Conservation (phyloP, 495 filamentous ascomycete species). For the Articulospora tetracladia region DNA sequence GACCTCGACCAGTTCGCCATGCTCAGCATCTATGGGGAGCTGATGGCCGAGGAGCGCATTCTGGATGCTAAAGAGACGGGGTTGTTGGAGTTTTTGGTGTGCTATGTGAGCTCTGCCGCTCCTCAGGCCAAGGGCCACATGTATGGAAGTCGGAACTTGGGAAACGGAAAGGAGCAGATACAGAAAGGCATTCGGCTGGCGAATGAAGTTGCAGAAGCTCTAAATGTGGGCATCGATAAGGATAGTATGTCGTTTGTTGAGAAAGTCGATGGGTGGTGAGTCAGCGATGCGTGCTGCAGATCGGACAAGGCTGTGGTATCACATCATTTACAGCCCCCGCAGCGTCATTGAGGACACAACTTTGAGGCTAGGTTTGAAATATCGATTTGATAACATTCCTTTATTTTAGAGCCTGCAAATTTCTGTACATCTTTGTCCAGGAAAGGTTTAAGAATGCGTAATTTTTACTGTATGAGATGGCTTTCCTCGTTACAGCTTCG, state of each 20-base stretch:
- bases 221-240: neutral
- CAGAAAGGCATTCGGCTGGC: neutral
- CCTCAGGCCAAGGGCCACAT: slow-evolving; percentile 7
- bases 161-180: neutral
- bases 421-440: no score
- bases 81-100: slow-evolving; percentile 4
- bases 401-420: no score
- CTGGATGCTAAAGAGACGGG: slow-evolving; percentile 2
- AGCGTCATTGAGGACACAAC: no score
- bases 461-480: no score
- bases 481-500: no score
- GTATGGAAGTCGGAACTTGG: neutral
- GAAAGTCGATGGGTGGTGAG: neutral
- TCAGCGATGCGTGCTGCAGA: no score
- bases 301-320: no score
- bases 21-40: neutral
- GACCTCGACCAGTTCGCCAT: neutral
- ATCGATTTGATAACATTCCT: no score
- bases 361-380: no score
- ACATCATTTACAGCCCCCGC: no score
- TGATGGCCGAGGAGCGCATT: slow-evolving; percentile 5
- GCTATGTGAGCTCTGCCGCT: neutral
- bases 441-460: no score
- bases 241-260: neutral
- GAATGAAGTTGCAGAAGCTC: neutral